phyloP scores from a whole-genome alignment of 345 rosid genomes.

The Boechera retrofracta region DNA sequence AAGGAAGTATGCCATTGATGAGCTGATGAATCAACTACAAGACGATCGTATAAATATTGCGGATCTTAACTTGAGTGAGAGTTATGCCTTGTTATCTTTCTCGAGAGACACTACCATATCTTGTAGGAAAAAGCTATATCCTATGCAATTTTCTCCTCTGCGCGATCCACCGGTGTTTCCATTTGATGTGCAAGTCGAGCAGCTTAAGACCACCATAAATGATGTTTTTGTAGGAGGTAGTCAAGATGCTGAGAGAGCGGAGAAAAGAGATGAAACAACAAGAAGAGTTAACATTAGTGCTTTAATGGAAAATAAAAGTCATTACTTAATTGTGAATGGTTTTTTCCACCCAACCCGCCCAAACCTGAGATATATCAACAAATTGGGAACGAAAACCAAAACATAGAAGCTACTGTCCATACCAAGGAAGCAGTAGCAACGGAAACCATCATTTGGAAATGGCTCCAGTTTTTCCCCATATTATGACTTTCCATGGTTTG shows the following conservation, averaged over 20 bases:
- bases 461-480: neutral
- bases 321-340: slow-evolving; percentile 32
- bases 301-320: neutral
- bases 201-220: neutral
- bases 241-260: neutral
- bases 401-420: neutral
- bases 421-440: too few relatives aligned
- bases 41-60: neutral
- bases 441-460: too few relatives aligned
- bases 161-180: slow-evolving; percentile 6
- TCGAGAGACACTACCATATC: neutral
- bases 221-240: neutral
- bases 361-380: too few relatives aligned
- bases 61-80: slow-evolving; percentile 24
- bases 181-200: neutral
- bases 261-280: neutral
- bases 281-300: neutral
- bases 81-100: slow-evolving; percentile 11
- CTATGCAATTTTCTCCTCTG: neutral
- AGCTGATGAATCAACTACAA: slow-evolving; percentile 37
- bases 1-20: slow-evolving; percentile 20
- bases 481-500: neutral
- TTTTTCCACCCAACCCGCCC: neutral
- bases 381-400: neutral
- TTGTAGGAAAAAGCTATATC: neutral